Percentiles rank a stretch among this genome's conserved stretches.
Conservation (phyloP, 2,329 filamentous ascomycete genomes). For the Stagonosporopsis rhizophila region DNA sequence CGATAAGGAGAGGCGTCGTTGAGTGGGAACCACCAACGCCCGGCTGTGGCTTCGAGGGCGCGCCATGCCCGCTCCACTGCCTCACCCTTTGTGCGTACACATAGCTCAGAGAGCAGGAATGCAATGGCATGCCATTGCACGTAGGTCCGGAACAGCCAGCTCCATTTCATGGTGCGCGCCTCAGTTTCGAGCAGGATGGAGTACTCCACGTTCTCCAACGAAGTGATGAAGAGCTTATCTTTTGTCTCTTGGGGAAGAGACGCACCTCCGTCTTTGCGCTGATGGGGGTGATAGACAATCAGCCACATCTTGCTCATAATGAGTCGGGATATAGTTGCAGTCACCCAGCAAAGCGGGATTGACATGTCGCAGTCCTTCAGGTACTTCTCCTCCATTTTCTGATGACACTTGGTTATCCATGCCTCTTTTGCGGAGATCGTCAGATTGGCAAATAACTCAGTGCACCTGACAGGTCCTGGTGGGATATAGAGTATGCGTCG, state of each 20-base stretch:
- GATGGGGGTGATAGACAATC: slow-evolving; percentile 76
- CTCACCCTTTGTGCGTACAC: slow-evolving; percentile 62
- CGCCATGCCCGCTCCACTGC: slow-evolving; percentile 67
- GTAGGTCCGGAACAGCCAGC: slow-evolving; percentile 70
- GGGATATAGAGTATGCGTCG: slow-evolving; percentile 56
- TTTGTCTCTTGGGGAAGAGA: slow-evolving; percentile 67
- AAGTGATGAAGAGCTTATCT: slow-evolving; percentile 73
- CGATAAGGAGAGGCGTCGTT: slow-evolving; percentile 29
- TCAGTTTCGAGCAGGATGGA: slow-evolving; percentile 71
- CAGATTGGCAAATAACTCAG: slow-evolving; percentile 53
- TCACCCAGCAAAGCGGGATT: slow-evolving; percentile 71
- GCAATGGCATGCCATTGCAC: slow-evolving; percentile 71
- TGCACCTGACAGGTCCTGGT: slow-evolving; percentile 51
- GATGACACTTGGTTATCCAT: slow-evolving; percentile 58
- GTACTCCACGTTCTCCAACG: slow-evolving; percentile 78
- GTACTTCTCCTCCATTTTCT: slow-evolving; percentile 58
- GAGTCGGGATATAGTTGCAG: slow-evolving; percentile 71
- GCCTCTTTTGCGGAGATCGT: slow-evolving; percentile 57
- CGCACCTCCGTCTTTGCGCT: slow-evolving; percentile 64
- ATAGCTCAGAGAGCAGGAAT: slow-evolving; percentile 67
- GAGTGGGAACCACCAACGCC: slow-evolving; percentile 52
- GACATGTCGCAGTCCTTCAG: slow-evolving; percentile 61
- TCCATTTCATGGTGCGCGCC: slow-evolving; percentile 66
- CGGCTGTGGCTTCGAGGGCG: slow-evolving; percentile 59
- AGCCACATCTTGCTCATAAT: slow-evolving; percentile 82